Conservation (phyloP, 495 filamentous ascomycete species). For the Annulohypoxylon nitens region DNA sequence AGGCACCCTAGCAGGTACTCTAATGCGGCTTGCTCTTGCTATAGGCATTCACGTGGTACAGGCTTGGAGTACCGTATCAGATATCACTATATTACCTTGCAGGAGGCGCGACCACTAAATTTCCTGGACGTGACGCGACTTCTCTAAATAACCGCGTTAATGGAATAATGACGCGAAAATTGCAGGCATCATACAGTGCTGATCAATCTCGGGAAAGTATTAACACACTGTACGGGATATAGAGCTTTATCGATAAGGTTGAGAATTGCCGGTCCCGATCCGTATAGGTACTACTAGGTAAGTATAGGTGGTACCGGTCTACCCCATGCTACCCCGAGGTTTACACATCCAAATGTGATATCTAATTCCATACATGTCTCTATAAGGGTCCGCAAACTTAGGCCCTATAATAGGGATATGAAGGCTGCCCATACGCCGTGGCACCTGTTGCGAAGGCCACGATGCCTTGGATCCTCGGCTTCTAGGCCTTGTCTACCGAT, state of each 20-base stretch:
- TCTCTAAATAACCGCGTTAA: conserved; percentile 39
- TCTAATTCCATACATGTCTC: background rate
- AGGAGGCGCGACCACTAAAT: conserved; percentile 14
- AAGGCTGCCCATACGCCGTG: conserved; percentile 13
- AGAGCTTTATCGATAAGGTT: conserved; percentile 40
- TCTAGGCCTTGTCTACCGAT: background rate
- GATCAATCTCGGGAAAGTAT: background rate
- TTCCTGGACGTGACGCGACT: conserved; percentile 39
- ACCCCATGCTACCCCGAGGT: background rate
- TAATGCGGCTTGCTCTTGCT: conserved; percentile 15
- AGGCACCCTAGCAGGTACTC: background rate
- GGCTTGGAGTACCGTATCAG: conserved; percentile 19
- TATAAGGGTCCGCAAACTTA: background rate
- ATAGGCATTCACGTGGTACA: conserved; percentile 14
- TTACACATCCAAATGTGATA: background rate
- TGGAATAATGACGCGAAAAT: conserved; percentile 39
- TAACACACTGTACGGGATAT: conserved; percentile 3
- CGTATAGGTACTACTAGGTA: too few species aligned
- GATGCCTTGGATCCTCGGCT: background rate
- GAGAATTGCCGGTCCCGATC: background rate
- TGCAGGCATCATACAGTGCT: conserved; percentile 41
- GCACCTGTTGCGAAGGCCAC: conserved; percentile 11
- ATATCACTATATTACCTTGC: conserved; percentile 1
- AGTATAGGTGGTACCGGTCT: too few species aligned
- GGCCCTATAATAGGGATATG: conserved; percentile 18